These are phyloP conservation scores for Magnolia officinalis DNA, from an alignment of 164 flowering plant species.

Conservation along the genomic window DNA sequence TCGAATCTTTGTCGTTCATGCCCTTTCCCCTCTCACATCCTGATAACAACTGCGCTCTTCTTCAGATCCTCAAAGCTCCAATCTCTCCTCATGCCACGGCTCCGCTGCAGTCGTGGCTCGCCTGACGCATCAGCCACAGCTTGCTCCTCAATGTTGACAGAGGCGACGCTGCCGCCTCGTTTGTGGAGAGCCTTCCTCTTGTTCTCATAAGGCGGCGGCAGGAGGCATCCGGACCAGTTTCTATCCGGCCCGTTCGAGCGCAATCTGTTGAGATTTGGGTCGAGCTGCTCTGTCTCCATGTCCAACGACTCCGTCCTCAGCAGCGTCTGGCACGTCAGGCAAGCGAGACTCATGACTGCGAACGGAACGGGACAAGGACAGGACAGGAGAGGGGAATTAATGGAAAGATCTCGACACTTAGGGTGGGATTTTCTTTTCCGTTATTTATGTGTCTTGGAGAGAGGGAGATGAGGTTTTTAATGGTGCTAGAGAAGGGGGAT, in stretches of 20 bases:
- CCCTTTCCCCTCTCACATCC: background rate
- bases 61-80: conserved; percentile 82
- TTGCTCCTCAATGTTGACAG: conserved; percentile 1
- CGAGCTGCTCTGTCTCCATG: background rate
- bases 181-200: conserved; percentile 26
- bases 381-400: background rate
- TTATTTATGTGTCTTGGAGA: background rate
- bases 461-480: background rate
- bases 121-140: background rate
- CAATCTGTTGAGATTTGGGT: background rate
- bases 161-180: conserved; percentile 10
- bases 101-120: conserved; percentile 54
- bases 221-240: conserved; percentile 53
- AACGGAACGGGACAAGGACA: background rate
- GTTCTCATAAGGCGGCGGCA: conserved; percentile 2
- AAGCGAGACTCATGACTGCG: conserved; percentile 11
- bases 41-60: conserved; percentile 5
- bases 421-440: background rate
- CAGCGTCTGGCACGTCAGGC: conserved; percentile 23
- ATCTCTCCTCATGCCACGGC: conserved; percentile 77
- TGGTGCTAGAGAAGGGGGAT: background rate
- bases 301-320: conserved; percentile 23
- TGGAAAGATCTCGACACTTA: background rate
- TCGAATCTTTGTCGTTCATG: background rate
- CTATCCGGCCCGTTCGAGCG: conserved; percentile 10